These are phyloP conservation scores for Pythium angustatum DNA, from an alignment of 352 stramenopile species.

Conservation along the genomic window DNA sequence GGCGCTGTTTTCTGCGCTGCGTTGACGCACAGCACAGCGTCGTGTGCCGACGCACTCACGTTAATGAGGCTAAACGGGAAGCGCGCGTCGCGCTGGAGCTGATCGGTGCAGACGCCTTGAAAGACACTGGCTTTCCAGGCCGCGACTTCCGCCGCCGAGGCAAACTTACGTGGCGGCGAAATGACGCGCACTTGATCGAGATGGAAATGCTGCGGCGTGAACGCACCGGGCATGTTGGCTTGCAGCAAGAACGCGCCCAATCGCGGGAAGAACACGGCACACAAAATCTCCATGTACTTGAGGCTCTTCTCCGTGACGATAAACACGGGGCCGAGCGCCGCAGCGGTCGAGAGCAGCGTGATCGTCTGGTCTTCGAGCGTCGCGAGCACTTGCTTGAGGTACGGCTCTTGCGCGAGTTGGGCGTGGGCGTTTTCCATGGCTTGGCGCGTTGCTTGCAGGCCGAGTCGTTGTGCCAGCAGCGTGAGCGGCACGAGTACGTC, in stretches of 20 bases:
- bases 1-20: slow-evolving; percentile 29
- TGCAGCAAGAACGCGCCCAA: slow-evolving; percentile 43
- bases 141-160: slow-evolving; percentile 34
- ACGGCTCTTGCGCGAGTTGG: slow-evolving; percentile 36
- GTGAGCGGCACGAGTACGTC: slow-evolving; percentile 55
- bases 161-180: slow-evolving; percentile 43
- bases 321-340: slow-evolving; percentile 46
- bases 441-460: slow-evolving; percentile 37
- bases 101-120: slow-evolving; percentile 40
- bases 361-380: slow-evolving; percentile 59
- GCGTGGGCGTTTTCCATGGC: slow-evolving; percentile 36
- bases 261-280: slow-evolving; percentile 52
- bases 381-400: slow-evolving; percentile 52
- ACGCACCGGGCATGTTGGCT: slow-evolving; percentile 32
- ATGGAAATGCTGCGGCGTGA: slow-evolving; percentile 19
- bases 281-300: slow-evolving; percentile 50
- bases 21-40: slow-evolving; percentile 38
- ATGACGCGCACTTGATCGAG: slow-evolving; percentile 40
- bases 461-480: slow-evolving; percentile 42
- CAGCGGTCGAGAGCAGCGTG: slow-evolving; percentile 40
- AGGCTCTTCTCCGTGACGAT: slow-evolving; percentile 51
- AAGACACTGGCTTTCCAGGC: slow-evolving; percentile 49
- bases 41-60: slow-evolving; percentile 33
- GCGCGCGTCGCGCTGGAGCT: slow-evolving; percentile 23
- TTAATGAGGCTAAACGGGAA: slow-evolving; percentile 46